Evolutionary conservation across 2,329 filamentous ascomycete genomes (phyloP).

Genomic region (Cryphonectria carpinicola): DNA sequence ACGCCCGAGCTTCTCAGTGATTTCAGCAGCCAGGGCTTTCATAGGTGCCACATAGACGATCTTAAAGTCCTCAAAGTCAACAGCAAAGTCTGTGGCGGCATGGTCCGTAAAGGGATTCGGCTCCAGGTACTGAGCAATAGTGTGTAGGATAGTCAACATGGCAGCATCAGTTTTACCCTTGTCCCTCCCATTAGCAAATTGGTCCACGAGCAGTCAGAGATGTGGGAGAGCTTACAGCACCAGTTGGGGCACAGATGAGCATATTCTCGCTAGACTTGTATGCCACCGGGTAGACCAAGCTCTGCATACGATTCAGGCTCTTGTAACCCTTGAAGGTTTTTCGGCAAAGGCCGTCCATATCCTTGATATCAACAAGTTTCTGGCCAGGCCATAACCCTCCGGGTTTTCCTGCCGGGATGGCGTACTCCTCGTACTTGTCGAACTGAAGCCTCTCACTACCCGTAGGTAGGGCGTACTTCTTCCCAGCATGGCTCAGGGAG

Average conservation of each 20-base stretch:
- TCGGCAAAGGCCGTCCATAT: constrained; percentile 86
- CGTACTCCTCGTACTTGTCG: constrained; percentile 86
- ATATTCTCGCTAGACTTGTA: constrained; percentile 98
- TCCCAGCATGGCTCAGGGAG: constrained; percentile 76
- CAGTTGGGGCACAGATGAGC: constrained; percentile 96
- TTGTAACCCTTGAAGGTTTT: constrained; percentile 96
- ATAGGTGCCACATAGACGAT: constrained; percentile 98
- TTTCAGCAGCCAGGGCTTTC: constrained; percentile 96
- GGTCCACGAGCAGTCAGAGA: not conserved
- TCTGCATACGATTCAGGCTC: constrained; percentile 95
- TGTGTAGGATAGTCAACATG: constrained; percentile 93
- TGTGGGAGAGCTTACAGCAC: constrained; percentile 63
- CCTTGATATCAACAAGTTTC: constrained; percentile 76
- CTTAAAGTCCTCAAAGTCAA: constrained; percentile 90
- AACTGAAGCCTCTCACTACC: constrained; percentile 73
- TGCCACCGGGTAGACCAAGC: constrained; percentile 90
- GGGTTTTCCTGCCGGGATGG: constrained; percentile 79
- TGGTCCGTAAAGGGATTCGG: constrained; percentile 80
- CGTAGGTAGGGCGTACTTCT: constrained; percentile 79
- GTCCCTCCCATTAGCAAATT: constrained; percentile 26
- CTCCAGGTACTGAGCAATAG: constrained; percentile 80
- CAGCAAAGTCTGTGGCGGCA: constrained; percentile 75
- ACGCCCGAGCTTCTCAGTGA: constrained; percentile 92
- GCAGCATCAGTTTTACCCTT: constrained; percentile 96
- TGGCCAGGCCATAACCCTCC: constrained; percentile 74